phyloP scores from a whole-genome alignment of 1,284 basidiomycete genomes.

The Apiotrichum sp. region DNA sequence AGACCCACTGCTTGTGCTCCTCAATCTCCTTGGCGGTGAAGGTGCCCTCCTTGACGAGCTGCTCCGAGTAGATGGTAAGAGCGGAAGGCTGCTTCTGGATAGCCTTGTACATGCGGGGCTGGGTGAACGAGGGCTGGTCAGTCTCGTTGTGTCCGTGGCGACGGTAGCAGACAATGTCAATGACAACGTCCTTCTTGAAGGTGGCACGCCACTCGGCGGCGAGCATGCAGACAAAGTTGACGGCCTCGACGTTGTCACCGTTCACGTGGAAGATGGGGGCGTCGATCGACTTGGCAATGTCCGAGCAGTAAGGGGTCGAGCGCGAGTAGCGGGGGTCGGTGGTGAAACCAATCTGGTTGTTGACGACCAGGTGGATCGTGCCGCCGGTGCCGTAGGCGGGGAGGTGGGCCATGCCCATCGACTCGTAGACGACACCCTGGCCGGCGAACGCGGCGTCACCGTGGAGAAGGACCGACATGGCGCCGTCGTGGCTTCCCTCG shows the following conservation, averaged over 20 bases:
- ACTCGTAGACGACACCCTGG: constrained; percentile 98
- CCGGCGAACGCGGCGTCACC: constrained; percentile 99
- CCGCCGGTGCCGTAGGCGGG: constrained; percentile 95
- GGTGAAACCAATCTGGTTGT: constrained; percentile 99
- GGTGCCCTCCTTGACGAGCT: constrained; percentile 82
- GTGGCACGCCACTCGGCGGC: constrained; percentile 97
- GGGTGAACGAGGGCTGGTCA: constrained; percentile 97
- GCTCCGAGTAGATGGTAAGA: constrained; percentile 84
- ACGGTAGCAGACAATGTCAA: constrained; percentile 98
- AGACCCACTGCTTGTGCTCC: constrained; percentile 99
- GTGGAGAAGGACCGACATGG: constrained; percentile 92
- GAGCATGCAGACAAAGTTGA: constrained; percentile 95
- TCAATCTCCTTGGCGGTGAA: constrained; percentile 96
- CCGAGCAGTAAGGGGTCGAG: constrained; percentile 97
- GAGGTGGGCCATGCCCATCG: constrained; percentile 96
- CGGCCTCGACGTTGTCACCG: constrained; percentile 96
- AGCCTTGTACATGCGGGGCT: constrained; percentile 97
- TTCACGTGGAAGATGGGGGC: constrained; percentile 99
- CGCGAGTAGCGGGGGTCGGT: constrained; percentile 97
- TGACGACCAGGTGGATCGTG: constrained; percentile 96
- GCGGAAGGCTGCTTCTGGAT: constrained; percentile 92
- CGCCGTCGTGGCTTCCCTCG: constrained; percentile 65
- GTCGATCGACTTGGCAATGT: constrained; percentile 98
- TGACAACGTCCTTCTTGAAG: constrained; percentile 98
- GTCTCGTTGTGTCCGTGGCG: constrained; percentile 99